Conservation (phyloP, 2,329 filamentous ascomycete genomes). For the Claviceps maximensis region DNA sequence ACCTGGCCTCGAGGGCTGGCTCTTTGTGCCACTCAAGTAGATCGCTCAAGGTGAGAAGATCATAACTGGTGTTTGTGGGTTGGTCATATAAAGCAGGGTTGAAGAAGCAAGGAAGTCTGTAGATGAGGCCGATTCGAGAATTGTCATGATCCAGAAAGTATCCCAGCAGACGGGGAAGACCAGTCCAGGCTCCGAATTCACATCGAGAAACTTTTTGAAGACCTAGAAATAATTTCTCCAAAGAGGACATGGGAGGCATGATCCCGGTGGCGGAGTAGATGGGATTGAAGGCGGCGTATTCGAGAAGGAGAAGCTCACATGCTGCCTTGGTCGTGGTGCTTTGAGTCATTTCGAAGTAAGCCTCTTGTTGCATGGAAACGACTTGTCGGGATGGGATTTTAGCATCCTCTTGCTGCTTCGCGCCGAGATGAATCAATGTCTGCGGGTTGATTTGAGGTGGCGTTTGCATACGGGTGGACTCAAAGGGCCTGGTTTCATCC, state of each 20-base stretch:
- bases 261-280: conserved; percentile 51
- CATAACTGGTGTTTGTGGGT: conserved; percentile 34
- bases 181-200: conserved; percentile 43
- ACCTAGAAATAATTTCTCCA: conserved; percentile 48
- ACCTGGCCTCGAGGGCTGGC: conserved; percentile 62
- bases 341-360: conserved; percentile 34
- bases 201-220: conserved; percentile 41
- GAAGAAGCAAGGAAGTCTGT: conserved; percentile 56
- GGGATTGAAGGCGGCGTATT: conserved; percentile 53
- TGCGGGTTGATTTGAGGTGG: conserved; percentile 46
- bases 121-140: conserved; percentile 61
- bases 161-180: conserved; percentile 47
- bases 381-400: conserved; percentile 29
- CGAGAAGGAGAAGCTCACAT: conserved; percentile 50
- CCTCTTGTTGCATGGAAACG: conserved; percentile 35
- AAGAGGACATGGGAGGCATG: conserved; percentile 49
- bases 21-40: conserved; percentile 40
- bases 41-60: conserved; percentile 39
- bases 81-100: conserved; percentile 41
- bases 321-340: conserved; percentile 28
- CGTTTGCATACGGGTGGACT: conserved; percentile 47
- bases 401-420: conserved; percentile 24
- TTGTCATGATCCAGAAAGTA: conserved; percentile 64
- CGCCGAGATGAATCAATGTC: conserved; percentile 34
- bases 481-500: conserved; percentile 39